Conservation (phyloP, 495 filamentous ascomycete genomes). For the Aspergillus homomorphus region DNA sequence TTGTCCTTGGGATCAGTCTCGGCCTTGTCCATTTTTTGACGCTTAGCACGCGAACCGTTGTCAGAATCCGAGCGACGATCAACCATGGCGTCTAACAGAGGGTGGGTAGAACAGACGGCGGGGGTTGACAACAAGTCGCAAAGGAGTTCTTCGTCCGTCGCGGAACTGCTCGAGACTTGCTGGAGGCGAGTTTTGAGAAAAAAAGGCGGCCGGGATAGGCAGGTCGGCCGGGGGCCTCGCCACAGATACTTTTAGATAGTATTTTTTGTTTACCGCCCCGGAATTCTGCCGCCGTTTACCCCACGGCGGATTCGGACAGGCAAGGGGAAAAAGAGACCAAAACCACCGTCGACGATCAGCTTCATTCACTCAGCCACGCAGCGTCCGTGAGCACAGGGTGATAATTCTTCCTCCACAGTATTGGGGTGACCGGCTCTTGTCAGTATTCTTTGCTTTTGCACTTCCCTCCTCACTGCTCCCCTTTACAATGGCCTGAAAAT, state of each 20-base stretch:
- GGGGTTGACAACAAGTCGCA: constrained; percentile 6
- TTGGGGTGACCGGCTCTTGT: neutral
- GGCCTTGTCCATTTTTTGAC: constrained; percentile 46
- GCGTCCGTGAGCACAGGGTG: neutral
- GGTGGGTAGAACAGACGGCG: constrained; percentile 3
- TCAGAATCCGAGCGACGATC: constrained; percentile 42
- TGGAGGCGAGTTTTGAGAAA: constrained; percentile 5
- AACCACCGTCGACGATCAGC: neutral
- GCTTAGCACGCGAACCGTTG: constrained; percentile 44
- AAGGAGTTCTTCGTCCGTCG: constrained; percentile 18
- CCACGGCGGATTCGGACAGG: constrained; percentile 11
- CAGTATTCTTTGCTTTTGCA: neutral
- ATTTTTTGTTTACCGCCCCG: constrained; percentile 28
- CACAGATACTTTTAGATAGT: constrained; percentile 29
- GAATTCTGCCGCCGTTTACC: constrained; percentile 20
- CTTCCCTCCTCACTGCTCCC: neutral
- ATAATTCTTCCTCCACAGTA: neutral
- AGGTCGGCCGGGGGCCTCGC: constrained; percentile 29
- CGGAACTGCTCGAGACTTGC: constrained; percentile 4
- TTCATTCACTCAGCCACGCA: neutral
- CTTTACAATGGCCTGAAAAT: constrained; percentile 1
- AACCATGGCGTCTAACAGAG: constrained; percentile 30
- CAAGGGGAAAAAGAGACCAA: constrained; percentile 1
- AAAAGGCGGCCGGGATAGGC: constrained; percentile 35
- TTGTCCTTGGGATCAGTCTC: constrained; percentile 60